Percentiles rank a stretch among this genome's conserved stretches.
Conservation (phyloP, 116 monocot genomes). For the Trichopus zeylanicus region DNA sequence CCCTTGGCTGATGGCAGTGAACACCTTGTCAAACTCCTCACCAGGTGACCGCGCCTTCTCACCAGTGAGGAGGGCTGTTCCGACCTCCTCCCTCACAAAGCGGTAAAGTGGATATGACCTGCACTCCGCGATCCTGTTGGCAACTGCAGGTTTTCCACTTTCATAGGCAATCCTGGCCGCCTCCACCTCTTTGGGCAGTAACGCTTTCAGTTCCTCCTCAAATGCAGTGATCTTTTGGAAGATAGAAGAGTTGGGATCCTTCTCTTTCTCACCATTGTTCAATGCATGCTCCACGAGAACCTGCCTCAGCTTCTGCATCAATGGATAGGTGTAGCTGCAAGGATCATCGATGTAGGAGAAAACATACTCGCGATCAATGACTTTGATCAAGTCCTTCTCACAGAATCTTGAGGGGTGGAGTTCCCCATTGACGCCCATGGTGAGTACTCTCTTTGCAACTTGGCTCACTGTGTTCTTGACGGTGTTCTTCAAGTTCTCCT, state of each 20-base stretch:
- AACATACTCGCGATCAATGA: slow-evolving; percentile 60
- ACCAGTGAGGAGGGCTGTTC: slow-evolving; percentile 41
- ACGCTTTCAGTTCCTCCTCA: slow-evolving; percentile 56
- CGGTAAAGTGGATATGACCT: slow-evolving; percentile 71
- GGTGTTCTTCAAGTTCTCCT: slow-evolving; percentile 51
- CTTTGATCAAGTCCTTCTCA: slow-evolving; percentile 67
- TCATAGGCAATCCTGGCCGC: slow-evolving; percentile 34
- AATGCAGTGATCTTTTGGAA: slow-evolving; percentile 56
- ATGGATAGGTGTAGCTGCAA: slow-evolving; percentile 59
- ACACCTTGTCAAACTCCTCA: slow-evolving; percentile 68
- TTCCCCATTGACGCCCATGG: slow-evolving; percentile 41
- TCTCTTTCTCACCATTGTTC: slow-evolving; percentile 49
- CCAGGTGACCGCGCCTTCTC: slow-evolving; percentile 67
- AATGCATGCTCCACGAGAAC: slow-evolving; percentile 79
- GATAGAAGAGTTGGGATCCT: slow-evolving; percentile 34
- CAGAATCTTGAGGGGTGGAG: slow-evolving; percentile 70
- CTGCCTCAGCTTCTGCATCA: slow-evolving; percentile 79
- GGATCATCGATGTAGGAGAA: slow-evolving; percentile 74
- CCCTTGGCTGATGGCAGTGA: slow-evolving; percentile 36
- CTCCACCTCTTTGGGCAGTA: slow-evolving; percentile 59
- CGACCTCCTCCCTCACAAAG: slow-evolving; percentile 62
- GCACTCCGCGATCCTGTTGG: slow-evolving; percentile 62
- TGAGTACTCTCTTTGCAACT: slow-evolving; percentile 53
- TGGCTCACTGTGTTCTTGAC: slow-evolving; percentile 54
- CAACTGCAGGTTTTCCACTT: slow-evolving; percentile 28